Conservation (phyloP, 192 early-diverging fungal species). For the Coemansia nantahalensis region DNA sequence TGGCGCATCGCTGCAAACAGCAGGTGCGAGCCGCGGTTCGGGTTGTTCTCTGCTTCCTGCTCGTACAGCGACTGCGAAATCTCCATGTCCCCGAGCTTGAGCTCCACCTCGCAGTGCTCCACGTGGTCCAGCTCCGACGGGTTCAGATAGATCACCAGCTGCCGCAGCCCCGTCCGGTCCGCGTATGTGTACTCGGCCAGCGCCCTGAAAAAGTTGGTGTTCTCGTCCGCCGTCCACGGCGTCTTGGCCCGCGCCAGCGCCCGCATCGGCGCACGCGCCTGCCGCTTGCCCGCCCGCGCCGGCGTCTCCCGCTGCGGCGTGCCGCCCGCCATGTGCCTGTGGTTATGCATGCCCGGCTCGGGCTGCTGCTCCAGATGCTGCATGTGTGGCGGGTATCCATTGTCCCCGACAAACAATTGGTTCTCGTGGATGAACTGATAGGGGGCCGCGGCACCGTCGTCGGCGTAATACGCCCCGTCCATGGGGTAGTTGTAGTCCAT, state of each 20-base stretch:
- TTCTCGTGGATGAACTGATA: slow-evolving; percentile 2
- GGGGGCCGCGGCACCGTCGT: background rate
- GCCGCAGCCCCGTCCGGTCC: slow-evolving; percentile 38
- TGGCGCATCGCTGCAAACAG: slow-evolving; percentile 34
- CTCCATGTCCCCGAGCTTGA: slow-evolving; percentile 20
- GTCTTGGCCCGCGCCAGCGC: slow-evolving; percentile 27
- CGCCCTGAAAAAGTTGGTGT: slow-evolving; percentile 24
- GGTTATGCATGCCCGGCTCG: too few relatives aligned
- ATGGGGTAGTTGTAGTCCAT: slow-evolving; percentile 13
- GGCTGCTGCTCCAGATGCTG: too few relatives aligned
- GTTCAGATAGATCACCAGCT: slow-evolving; percentile 41
- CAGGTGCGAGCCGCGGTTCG: slow-evolving; percentile 26
- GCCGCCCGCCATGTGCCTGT: background rate
- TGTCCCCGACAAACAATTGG: background rate
- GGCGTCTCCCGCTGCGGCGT: background rate
- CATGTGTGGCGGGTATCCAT: too few relatives aligned
- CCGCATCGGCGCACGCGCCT: background rate
- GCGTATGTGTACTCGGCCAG: slow-evolving; percentile 53
- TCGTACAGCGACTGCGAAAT: slow-evolving; percentile 26
- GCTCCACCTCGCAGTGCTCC: slow-evolving; percentile 18
- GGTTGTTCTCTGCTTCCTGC: slow-evolving; percentile 21
- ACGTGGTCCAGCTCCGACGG: slow-evolving; percentile 35
- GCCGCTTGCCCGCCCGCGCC: background rate
- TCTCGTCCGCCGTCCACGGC: slow-evolving; percentile 33
- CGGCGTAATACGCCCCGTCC: slow-evolving; percentile 1